phyloP scores from a whole-genome alignment of 1,284 basidiomycete species.

The Trametes versicolor region DNA sequence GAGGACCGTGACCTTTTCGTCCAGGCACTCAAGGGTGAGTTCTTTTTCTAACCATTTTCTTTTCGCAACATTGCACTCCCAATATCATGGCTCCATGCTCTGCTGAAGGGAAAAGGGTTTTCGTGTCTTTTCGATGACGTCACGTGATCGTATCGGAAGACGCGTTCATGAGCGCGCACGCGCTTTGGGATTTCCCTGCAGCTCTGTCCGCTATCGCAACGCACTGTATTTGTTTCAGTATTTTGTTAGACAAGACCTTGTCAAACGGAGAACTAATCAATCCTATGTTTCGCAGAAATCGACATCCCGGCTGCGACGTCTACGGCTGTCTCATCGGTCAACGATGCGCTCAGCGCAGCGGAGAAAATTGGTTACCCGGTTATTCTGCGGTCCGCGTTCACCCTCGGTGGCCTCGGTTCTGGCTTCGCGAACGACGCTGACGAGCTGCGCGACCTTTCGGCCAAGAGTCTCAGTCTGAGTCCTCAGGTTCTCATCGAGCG shows the following conservation, averaged over 20 bases:
- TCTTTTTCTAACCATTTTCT: constrained; percentile 8
- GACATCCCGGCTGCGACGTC: constrained; percentile 98
- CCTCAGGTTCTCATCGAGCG: constrained; percentile 98
- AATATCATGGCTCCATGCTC: not conserved
- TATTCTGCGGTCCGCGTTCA: constrained; percentile 98
- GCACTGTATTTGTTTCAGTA: not conserved
- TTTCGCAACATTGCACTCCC: not conserved
- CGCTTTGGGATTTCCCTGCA: not conserved
- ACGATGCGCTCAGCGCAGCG: constrained; percentile 92
- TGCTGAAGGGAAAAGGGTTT: not conserved
- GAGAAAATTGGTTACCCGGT: constrained; percentile 96
- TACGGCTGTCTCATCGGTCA: constrained; percentile 96
- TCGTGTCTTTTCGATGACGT: constrained; percentile 17
- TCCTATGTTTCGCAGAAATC: constrained; percentile 88
- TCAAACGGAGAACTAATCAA: not conserved
- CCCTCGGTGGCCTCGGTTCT: constrained; percentile 97
- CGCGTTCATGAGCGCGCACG: not conserved
- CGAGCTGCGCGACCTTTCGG: constrained; percentile 94
- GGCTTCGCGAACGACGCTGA: constrained; percentile 97
- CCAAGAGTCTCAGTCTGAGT: constrained; percentile 90
- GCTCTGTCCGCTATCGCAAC: too few relatives aligned
- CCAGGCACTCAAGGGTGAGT: constrained; percentile 91
- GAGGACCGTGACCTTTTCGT: constrained; percentile 99
- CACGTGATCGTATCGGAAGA: constrained; percentile 13
- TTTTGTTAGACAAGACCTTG: too few relatives aligned